Percentiles rank a stretch among this genome's conserved stretches.
Conservation (phyloP, 208 protist genomes). For the Leptomonas pyrrhocoris region DNA sequence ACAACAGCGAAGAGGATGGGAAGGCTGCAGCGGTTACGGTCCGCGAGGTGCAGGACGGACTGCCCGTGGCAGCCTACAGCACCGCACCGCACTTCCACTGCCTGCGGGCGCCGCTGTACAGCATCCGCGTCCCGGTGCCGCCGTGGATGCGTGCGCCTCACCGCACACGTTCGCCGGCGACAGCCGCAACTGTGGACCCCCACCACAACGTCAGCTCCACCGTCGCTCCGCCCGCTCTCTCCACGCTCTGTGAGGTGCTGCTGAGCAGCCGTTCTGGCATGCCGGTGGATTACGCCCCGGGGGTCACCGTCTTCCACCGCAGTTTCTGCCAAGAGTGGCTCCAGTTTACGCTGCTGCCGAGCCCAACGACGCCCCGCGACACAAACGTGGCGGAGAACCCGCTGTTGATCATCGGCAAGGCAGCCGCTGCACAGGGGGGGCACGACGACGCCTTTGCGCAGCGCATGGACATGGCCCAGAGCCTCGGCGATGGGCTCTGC, state of each 20-base stretch:
- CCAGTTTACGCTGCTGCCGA: conserved; percentile 19
- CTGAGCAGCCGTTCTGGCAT: conserved; percentile 21
- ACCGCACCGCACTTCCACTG: conserved; percentile 36
- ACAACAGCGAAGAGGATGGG: background rate
- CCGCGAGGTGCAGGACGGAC: background rate
- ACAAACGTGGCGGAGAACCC: background rate
- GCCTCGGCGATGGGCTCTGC: conserved; percentile 29
- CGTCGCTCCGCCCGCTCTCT: background rate
- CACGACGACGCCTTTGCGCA: background rate
- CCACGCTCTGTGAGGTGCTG: conserved; percentile 27
- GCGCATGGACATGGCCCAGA: conserved; percentile 15
- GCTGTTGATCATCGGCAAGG: background rate
- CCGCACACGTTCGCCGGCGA: background rate
- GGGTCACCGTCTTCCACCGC: conserved; percentile 11
- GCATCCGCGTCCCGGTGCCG: conserved; percentile 23
- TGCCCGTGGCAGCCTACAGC: conserved; percentile 34
- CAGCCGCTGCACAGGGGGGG: background rate
- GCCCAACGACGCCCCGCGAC: background rate
- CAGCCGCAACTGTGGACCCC: background rate
- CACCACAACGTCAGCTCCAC: background rate
- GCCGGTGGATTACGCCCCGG: conserved; percentile 1
- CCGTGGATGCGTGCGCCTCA: conserved; percentile 21
- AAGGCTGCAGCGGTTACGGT: background rate
- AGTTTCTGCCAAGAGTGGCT: conserved; percentile 34
- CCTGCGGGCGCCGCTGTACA: conserved; percentile 38